A percentile compares a stretch with the other conserved stretches of the same genome.
phyloP scores from a whole-genome alignment of 495 filamentous ascomycete genomes.

The Apodospora peruviana region DNA sequence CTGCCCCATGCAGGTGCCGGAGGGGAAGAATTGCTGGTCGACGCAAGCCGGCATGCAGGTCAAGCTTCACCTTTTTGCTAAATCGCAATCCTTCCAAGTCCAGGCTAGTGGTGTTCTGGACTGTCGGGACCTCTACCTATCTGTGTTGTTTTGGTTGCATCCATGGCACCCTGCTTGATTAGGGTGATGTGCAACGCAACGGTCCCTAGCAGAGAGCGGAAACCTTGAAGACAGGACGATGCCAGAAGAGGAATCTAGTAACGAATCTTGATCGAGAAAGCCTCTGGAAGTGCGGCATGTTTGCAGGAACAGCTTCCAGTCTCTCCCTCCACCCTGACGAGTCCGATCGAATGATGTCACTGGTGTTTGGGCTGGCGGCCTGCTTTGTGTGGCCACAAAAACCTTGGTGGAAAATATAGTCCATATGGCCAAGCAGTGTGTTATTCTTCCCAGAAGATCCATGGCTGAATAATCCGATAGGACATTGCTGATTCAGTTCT shows the following conservation, averaged over 20 bases:
- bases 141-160: constrained; percentile 13
- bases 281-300: too few relatives aligned
- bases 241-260: neutral
- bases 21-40: constrained; percentile 12
- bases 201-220: neutral
- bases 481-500: too few relatives aligned
- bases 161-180: constrained; percentile 14
- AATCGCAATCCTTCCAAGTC: constrained; percentile 10
- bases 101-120: constrained; percentile 6
- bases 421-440: too few relatives aligned
- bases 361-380: too few relatives aligned
- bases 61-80: constrained; percentile 6
- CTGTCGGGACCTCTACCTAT: constrained; percentile 6
- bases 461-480: too few relatives aligned
- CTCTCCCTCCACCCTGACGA: too few relatives aligned
- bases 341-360: too few relatives aligned
- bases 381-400: too few relatives aligned
- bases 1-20: constrained; percentile 15
- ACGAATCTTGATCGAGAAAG: neutral
- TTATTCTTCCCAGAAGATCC: too few relatives aligned
- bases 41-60: constrained; percentile 3
- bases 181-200: constrained; percentile 3
- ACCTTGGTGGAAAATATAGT: too few relatives aligned
- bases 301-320: neutral
- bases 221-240: neutral